Conservation (phyloP, 23 red algal species). For the Chondrus crispus region DNA sequence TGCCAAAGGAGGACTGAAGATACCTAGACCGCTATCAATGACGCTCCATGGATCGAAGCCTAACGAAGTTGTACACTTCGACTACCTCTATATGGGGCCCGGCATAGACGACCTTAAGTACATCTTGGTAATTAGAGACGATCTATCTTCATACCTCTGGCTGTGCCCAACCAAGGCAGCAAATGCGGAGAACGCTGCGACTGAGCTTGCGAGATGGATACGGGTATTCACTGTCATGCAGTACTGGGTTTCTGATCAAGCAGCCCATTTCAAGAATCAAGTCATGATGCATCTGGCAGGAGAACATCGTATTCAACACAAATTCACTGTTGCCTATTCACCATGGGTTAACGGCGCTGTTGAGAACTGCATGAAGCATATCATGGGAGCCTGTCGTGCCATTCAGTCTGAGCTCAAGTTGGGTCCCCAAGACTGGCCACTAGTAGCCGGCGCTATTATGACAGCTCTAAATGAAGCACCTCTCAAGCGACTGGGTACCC, state of each 20-base stretch:
- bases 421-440: not conserved
- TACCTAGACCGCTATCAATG: not conserved
- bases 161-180: not conserved
- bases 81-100: slow-evolving; percentile 36
- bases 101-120: slow-evolving; percentile 1
- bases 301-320: not conserved
- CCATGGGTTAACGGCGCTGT: slow-evolving; percentile 28
- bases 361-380: not conserved
- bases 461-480: not conserved
- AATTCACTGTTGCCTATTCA: slow-evolving; percentile 1
- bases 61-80: slow-evolving; percentile 33
- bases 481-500: not conserved
- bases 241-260: slow-evolving; percentile 19
- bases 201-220: slow-evolving; percentile 9
- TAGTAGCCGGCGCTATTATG: not conserved
- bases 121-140: slow-evolving; percentile 7
- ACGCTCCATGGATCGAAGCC: not conserved
- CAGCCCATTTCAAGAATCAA: slow-evolving; percentile 11
- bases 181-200: not conserved
- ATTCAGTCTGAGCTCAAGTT: slow-evolving; percentile 5
- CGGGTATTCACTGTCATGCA: not conserved
- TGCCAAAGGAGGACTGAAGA: not conserved
- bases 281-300: not conserved
- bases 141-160: not conserved
- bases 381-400: not conserved